These are phyloP conservation scores for Hyaloscypha variabilis DNA, from an alignment of 495 filamentous ascomycete species.

Conservation along the genomic window DNA sequence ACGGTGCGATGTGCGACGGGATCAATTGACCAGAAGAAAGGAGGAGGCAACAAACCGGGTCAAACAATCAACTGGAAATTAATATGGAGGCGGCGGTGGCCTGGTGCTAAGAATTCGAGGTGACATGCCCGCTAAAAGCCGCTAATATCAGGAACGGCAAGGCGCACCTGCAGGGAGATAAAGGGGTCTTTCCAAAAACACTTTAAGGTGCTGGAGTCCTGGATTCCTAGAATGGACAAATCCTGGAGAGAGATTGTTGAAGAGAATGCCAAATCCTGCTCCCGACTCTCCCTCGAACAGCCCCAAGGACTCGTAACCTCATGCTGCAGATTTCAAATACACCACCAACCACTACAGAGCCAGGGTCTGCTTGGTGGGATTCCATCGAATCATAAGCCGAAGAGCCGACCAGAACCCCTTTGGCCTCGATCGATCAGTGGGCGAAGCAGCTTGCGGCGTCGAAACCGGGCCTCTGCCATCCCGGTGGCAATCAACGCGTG, in stretches of 20 bases:
- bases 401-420: background rate
- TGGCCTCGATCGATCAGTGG: background rate
- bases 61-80: slow-evolving; percentile 15
- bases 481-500: background rate
- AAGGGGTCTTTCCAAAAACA: slow-evolving; percentile 5
- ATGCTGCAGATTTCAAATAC: background rate
- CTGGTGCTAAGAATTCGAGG: background rate
- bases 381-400: background rate
- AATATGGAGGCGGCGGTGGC: slow-evolving; percentile 9
- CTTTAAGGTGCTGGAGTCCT: no score
- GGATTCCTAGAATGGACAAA: no score
- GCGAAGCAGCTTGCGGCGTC: background rate
- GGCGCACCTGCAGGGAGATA: slow-evolving; percentile 14
- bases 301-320: background rate
- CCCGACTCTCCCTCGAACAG: background rate
- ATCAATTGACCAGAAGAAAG: slow-evolving; percentile 22
- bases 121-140: background rate
- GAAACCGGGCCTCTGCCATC: background rate
- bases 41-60: slow-evolving; percentile 16
- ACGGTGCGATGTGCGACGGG: background rate
- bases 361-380: background rate
- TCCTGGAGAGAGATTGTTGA: background rate
- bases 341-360: background rate
- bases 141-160: slow-evolving; percentile 4
- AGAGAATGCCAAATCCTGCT: slow-evolving; percentile 16